Base-by-base conservation (phyloP, 805 yeast species). In the Lachancea mirantina region DNA sequence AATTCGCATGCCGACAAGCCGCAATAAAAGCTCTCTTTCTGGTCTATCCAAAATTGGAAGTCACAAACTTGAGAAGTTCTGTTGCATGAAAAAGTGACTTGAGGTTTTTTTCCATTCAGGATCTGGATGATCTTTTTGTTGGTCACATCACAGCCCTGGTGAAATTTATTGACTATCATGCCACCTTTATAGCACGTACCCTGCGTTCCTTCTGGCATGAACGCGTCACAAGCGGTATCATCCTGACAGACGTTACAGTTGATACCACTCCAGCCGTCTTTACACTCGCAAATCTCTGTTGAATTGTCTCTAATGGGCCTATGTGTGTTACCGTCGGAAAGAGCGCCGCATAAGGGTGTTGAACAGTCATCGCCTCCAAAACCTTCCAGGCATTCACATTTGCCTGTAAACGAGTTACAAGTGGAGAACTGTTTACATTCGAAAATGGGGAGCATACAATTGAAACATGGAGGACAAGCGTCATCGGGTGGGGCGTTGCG, bases 31-130 rank as follows among this genome's bases (percentile, higher is more conserved):
- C 94, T 79, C 56, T 92, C 98, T 27, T 69, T 64, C 55, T 85
- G 75, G 45, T 79, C 96, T 42, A 92, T 84, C 98, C 98, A 92
- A 53, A 92, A 85, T 58, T 92, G 97, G 61, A 92, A 85, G 54
- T 85, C 77, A 61, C 98, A 92, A 8, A 57, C 58, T 11, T 61
- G 70, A 0, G 74, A 62, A 1, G 80, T 70, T 46, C 67, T 74
- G 51, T 84, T 77, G 64, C 98, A 92, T 23, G 85, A 73, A 59
- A 92, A 89, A 0, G 96, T 87, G 3, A 84, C 96, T 52, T 89
- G 94, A 2, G 98, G 97, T 32, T 68, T 70, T 56, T 76, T 72
- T 0, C 95, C 96, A 11, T 76, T 66, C 43, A 92, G 65, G 28
- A 89, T 79, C 36, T 79, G 76, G 26, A 85, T 66, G 43, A 92